Conservation (phyloP, 1,284 basidiomycete genomes). For the Irpex sp. region DNA sequence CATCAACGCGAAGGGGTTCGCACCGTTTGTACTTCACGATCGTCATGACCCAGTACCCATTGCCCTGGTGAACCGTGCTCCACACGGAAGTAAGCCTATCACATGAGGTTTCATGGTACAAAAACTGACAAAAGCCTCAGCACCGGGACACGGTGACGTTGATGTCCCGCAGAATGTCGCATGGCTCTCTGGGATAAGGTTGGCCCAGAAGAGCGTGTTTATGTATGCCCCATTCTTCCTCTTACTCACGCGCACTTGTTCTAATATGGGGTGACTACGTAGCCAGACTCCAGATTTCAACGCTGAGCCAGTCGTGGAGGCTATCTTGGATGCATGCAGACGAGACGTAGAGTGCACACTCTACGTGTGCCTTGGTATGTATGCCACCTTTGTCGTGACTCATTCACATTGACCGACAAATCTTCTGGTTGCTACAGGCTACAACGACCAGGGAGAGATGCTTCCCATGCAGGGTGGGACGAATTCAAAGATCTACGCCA, state of each 20-base stretch:
- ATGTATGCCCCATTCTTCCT: constrained; percentile 32
- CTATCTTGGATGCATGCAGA: constrained; percentile 61
- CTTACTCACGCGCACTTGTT: background rate
- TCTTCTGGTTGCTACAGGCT: constrained; percentile 27
- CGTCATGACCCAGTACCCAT: constrained; percentile 68
- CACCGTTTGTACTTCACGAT: constrained; percentile 53
- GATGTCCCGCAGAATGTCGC: constrained; percentile 64
- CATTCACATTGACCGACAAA: background rate
- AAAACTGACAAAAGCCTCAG: constrained; percentile 15
- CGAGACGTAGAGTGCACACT: constrained; percentile 66
- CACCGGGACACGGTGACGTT: constrained; percentile 45
- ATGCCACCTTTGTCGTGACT: background rate
- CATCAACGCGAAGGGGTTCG: constrained; percentile 33
- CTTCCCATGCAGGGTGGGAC: constrained; percentile 81
- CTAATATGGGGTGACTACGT: background rate
- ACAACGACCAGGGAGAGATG: constrained; percentile 68
- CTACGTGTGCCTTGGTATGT: constrained; percentile 42
- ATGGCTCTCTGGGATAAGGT: constrained; percentile 71
- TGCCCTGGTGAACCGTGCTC: constrained; percentile 68
- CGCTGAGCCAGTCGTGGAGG: constrained; percentile 63
- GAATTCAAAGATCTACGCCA: constrained; percentile 71
- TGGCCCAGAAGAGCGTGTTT: constrained; percentile 69
- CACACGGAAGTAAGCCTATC: constrained; percentile 42
- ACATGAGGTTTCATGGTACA: background rate
- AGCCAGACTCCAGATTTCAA: constrained; percentile 74